Base-by-base conservation (phyloP, 257 asterid species). In the Plantago elongata region DNA sequence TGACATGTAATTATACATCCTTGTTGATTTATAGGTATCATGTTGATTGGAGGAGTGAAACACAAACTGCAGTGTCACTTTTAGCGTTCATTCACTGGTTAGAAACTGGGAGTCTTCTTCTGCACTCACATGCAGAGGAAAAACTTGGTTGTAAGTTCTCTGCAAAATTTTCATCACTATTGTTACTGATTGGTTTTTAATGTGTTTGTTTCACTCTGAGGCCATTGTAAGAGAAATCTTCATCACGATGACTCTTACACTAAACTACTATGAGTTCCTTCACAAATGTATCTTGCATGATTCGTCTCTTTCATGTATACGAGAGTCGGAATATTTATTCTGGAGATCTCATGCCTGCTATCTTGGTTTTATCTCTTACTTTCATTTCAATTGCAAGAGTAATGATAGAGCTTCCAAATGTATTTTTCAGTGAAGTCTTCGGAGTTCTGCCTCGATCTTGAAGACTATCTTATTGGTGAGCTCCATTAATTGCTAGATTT, bases 21-120 rank as follows among this genome's bases (percentile, higher is more conserved):
- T 55, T 38, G 66, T 61, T 65, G 51, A 52, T 62, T 51, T 62
- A 60, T 66, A 80, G 99, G 81, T 87, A 80, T 72, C 95, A 93
- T 45, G 91, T 88, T 55, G 97, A 89, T 80, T 89, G 97, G 97
- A 84, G 79, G 80, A 82, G 79, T 59, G 97, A 93, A 78, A 78
- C 96, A 0, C 97, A 93, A 74, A 66, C 81, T 11, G 95, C 71
- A n/a, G 97, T 87, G 46, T 84, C 96, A 6, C 68, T 89, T 73
- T 82, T 93, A 54, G 97, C 94, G 46, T 93, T 83, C 79, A 93
- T 87, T 78, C 97, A 89, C 71, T 93, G 85, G 85, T 66, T 93
- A 61, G 99, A 93, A 68, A 84, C 84, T 0, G 97, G 94, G 72
- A 66, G 69, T 60, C 94, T 93, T 48, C 91, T 93, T 63, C 75